Percentiles rank a stretch among this genome's conserved stretches.
phyloP scores from a whole-genome alignment of 176 grass and related monocot genomes.

The Carex pumila region DNA sequence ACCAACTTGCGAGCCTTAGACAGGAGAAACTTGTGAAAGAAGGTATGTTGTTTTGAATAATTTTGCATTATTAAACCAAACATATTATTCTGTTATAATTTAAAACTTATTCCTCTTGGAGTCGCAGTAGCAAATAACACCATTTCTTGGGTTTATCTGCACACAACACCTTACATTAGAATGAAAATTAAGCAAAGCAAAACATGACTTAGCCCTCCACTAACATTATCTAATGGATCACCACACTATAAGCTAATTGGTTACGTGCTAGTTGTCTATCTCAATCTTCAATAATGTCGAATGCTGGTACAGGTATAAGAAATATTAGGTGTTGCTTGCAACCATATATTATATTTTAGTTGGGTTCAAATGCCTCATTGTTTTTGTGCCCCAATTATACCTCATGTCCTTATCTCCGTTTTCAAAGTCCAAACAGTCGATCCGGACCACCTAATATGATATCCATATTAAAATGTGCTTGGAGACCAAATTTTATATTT shows the following conservation, averaged over 20 bases:
- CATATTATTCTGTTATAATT: background rate
- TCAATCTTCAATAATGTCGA: background rate
- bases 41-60: constrained; percentile 36
- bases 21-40: constrained; percentile 74
- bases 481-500: too few relatives aligned
- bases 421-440: too few relatives aligned
- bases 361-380: too few relatives aligned
- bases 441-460: too few relatives aligned
- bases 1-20: constrained; percentile 59
- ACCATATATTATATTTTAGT: too few relatives aligned
- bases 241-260: background rate
- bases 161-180: background rate
- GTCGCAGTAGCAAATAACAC: background rate
- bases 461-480: too few relatives aligned
- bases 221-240: constrained; percentile 9
- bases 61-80: background rate
- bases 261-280: background rate
- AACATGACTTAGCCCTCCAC: background rate
- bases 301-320: background rate
- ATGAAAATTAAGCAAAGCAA: background rate
- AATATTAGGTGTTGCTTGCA: background rate
- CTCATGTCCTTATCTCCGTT: too few relatives aligned
- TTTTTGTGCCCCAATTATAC: too few relatives aligned
- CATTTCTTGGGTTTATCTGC: background rate
- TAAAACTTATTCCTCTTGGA: background rate